phyloP scores from a whole-genome alignment of 2,329 filamentous ascomycete genomes.

The Teratosphaeria zuluensis region DNA sequence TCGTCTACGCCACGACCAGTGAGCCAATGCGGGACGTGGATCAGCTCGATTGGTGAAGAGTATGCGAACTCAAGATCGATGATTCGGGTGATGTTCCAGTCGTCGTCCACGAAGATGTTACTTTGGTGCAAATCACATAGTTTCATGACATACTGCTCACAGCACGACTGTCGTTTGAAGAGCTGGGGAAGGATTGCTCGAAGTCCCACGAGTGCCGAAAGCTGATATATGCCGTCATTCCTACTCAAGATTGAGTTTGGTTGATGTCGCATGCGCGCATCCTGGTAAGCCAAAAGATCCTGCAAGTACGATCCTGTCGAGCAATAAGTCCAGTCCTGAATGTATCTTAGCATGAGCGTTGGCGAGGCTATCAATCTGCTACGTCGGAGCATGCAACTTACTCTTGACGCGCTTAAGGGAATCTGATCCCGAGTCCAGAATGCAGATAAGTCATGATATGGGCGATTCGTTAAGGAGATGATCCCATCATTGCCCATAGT shows the following conservation, averaged over 20 bases:
- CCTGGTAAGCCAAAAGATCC: conserved; percentile 8
- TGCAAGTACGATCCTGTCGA: conserved; percentile 5
- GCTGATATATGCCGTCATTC: conserved; percentile 7
- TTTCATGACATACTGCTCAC: conserved; percentile 6
- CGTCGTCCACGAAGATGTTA: conserved; percentile 29
- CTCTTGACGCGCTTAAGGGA: conserved; percentile 5
- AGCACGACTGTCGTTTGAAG: not conserved
- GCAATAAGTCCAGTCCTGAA: conserved; percentile 6
- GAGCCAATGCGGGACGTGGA: conserved; percentile 23
- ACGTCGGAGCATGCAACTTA: not conserved
- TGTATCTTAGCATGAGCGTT: not conserved
- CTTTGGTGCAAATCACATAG: conserved; percentile 32
- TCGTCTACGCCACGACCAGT: conserved; percentile 6
- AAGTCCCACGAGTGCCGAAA: conserved; percentile 4
- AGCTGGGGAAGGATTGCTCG: not conserved
- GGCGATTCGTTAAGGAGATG: conserved; percentile 12
- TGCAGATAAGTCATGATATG: conserved; percentile 4
- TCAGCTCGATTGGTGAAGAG: conserved; percentile 21
- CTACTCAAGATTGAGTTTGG: conserved; percentile 9
- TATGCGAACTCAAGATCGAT: conserved; percentile 29
- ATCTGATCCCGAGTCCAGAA: conserved; percentile 5
- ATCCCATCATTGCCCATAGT: conserved; percentile 9
- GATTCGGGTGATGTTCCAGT: conserved; percentile 27
- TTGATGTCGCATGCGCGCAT: conserved; percentile 7
- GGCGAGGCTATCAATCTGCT: not conserved